Evolutionary conservation across 208 protist species (phyloP), one percentile per base, ranked within the genome.

Genomic region (Acanthamoeba lenticulata): DNA sequence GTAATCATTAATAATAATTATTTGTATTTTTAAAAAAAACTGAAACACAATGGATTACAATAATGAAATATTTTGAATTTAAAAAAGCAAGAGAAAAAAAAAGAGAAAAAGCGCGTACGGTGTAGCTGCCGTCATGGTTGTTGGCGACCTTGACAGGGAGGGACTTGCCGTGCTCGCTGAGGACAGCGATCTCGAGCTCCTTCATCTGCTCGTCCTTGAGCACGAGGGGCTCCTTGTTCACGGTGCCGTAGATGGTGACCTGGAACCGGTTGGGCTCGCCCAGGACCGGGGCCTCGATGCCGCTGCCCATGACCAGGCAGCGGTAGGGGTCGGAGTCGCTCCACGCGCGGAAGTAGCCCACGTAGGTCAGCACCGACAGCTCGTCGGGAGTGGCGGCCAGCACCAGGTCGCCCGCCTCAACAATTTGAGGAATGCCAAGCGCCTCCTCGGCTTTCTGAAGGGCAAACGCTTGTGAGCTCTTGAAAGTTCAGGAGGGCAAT

Each of bases 401-500:
- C 45, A 91, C 85, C 3, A 91, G 85, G 72, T 91, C 85, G 29
- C 27, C 60, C 5, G 85, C 85, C 36, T 91, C 85, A 29, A 91
- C 85, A 17, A 91, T 74, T 21, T 42, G 38, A 17, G 85, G 85
- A 36, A 91, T 91, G 85, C 85, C 85, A 74, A 91, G 85, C 42
- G 85, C 85, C 17, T 91, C 85, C 19, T 65, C 60, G 7, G 85
- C 85, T 91, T 91, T 91, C 85, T 91, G 85, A n/a, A n/a, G n/a
- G n/a, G n/a, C n/a, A n/a, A n/a, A n/a, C n/a, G n/a, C n/a, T n/a
- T n/a, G n/a, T n/a, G n/a, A n/a, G n/a, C n/a, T n/a, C n/a, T n/a
- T n/a, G n/a, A n/a, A n/a, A n/a, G n/a, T n/a, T n/a, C n/a, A n/a
- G n/a, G 38, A 13, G 42, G 27, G 38, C 0, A 42, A 38, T 13